These are phyloP conservation scores for Diplodia intermedia DNA, from an alignment of 2,329 filamentous ascomycete genomes.

Conservation along the genomic window DNA sequence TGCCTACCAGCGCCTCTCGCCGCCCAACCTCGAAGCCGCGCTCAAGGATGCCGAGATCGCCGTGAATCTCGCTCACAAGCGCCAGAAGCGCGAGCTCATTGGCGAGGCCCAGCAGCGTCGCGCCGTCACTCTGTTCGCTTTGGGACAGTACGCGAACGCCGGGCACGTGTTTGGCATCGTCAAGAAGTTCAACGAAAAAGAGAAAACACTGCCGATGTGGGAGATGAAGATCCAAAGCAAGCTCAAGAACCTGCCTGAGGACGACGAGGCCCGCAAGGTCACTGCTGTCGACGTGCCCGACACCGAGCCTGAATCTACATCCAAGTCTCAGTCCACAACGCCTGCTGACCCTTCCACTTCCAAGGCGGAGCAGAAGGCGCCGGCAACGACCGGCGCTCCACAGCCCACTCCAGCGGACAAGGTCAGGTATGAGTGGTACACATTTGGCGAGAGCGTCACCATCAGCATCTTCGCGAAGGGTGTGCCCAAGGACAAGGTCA, in stretches of 20 bases:
- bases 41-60: constrained; percentile 58
- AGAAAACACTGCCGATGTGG: constrained; percentile 65
- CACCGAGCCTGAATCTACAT: constrained; percentile 49
- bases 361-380: constrained; percentile 17
- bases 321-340: constrained; percentile 43
- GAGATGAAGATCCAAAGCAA: constrained; percentile 61
- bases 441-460: constrained; percentile 65
- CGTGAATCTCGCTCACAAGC: constrained; percentile 70
- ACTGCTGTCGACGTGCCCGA: constrained; percentile 60
- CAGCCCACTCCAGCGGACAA: constrained; percentile 60
- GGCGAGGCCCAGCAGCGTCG: constrained; percentile 82
- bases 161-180: constrained; percentile 70
- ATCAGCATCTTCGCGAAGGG: constrained; percentile 72
- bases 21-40: constrained; percentile 54
- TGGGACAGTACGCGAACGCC: constrained; percentile 77
- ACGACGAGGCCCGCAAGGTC: constrained; percentile 53
- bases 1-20: constrained; percentile 71
- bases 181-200: constrained; percentile 59
- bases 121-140: constrained; percentile 73
- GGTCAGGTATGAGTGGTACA: constrained; percentile 74
- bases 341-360: constrained; percentile 33
- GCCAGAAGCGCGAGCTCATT: constrained; percentile 77
- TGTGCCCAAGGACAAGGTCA: constrained; percentile 63
- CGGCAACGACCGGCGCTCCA: constrained; percentile 19
- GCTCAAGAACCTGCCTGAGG: constrained; percentile 57